Evolutionary conservation across 2,329 filamentous ascomycete species (phyloP), one percentile per base, ranked within the genome.

Genomic region (Rhytidhysteron rufulum): DNA sequence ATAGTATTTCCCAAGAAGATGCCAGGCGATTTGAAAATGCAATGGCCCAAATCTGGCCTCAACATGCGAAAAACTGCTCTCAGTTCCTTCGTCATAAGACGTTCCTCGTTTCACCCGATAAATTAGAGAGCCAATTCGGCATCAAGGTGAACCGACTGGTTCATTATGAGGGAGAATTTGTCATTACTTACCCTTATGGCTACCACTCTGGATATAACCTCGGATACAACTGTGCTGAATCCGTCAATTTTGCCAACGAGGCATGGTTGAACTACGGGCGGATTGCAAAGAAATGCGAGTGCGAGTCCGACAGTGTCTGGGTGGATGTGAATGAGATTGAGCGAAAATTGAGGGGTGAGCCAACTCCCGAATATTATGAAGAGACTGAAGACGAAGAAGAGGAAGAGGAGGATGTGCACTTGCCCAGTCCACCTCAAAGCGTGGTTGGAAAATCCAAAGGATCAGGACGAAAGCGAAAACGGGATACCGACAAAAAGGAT

Each of bases 151-250:
- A 98, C 72, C 91, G 88, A 58, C 79, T 94, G 47, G 87, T 97
- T 10, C 94, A 95, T 36, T 89, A 95, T 54, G 93, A 95, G 47
- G 91, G 93, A 44, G 93, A 98, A 60, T 98, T 98, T 50, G 89
- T 98, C 46, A 95, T 98, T 49, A 98, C 93, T 0, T 98, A 95
- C 61, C 93, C 93, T 0, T 98, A 97, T 57, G 93, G 93, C 17
- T 98, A 98, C 62, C 93, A 98, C 61, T 98, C 93, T 4, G 93
- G 93, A 4, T 98, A 94, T 66, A 98, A 98, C 55, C 73, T 98
- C 27, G 93, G 94, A 13, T 98, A 98, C 71, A 98, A 98, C 63
- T 98, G 93, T 66, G 93, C 93, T 20, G 93, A 98, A 63, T 95
- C 93, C 6, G 93, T 98, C 69, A 98, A 98, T 62, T 98, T 98